These are phyloP conservation scores for Serendipita sp. DNA, from an alignment of 768 basidiomycete genomes.

Conservation along the genomic window DNA sequence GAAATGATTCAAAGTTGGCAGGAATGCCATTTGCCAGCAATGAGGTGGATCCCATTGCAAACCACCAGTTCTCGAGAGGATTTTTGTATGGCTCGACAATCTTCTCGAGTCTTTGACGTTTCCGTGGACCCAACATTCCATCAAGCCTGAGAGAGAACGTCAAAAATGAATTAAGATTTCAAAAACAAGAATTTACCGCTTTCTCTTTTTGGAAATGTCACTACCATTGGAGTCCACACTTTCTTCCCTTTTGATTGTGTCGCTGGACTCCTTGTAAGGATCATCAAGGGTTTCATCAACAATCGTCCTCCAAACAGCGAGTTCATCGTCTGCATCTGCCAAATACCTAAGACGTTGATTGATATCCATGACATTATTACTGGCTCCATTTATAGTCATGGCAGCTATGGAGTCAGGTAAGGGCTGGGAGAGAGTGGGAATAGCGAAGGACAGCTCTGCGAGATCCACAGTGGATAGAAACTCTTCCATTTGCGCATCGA, in stretches of 20 bases:
- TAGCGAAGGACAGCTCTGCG: not conserved
- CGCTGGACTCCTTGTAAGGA: not conserved
- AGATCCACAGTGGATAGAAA: constrained; percentile 10
- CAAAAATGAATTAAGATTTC: not conserved
- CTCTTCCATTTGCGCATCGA: constrained; percentile 37
- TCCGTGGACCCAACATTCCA: not conserved
- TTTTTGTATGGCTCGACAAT: not conserved
- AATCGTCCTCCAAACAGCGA: not conserved
- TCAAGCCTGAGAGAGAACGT: not conserved
- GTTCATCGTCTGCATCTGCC: not conserved
- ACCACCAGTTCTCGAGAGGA: constrained; percentile 49
- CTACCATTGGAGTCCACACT: not conserved
- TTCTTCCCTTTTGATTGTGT: not conserved
- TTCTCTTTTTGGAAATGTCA: not conserved
- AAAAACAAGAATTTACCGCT: not conserved
- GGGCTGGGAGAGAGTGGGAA: not conserved
- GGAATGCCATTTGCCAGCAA: constrained; percentile 53
- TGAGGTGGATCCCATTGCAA: constrained; percentile 42
- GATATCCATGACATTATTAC: not conserved
- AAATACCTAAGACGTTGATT: not conserved
- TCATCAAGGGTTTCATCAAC: not conserved
- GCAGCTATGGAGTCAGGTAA: too few species aligned
- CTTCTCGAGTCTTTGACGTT: not conserved
- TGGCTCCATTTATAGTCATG: not conserved
- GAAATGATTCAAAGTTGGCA: constrained; percentile 12